Conservation (phyloP, 2,329 filamentous ascomycete species). For the Purpureocillium lavendulum region DNA sequence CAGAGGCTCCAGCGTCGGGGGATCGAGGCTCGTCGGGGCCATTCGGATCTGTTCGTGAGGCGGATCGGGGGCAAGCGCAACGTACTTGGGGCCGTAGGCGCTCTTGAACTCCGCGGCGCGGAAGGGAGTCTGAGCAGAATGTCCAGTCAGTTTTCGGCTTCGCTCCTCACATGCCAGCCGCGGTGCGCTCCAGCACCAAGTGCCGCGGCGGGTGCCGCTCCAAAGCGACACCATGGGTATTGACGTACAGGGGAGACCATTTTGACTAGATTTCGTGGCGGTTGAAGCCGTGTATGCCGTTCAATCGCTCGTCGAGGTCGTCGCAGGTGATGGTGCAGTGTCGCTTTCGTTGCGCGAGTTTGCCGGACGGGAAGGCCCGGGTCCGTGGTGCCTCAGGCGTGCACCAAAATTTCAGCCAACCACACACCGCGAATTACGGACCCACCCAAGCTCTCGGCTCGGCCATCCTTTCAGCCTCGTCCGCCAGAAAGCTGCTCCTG, state of each 20-base stretch:
- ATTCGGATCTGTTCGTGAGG: neutral
- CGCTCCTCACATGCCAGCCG: neutral
- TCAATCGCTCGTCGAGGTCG: slow-evolving; percentile 25
- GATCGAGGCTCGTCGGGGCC: neutral
- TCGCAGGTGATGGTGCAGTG: slow-evolving; percentile 8
- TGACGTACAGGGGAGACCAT: slow-evolving; percentile 32
- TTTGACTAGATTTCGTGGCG: slow-evolving; percentile 21
- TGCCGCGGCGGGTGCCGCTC: no score
- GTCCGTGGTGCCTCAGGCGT: slow-evolving; percentile 20
- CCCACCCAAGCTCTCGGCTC: slow-evolving; percentile 11
- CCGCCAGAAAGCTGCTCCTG: slow-evolving; percentile 1
- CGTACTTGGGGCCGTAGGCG: slow-evolving; percentile 58
- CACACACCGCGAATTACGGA: slow-evolving; percentile 4
- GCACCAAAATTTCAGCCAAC: slow-evolving; percentile 10
- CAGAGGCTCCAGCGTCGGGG: neutral
- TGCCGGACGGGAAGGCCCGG: slow-evolving; percentile 25
- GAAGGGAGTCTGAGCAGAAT: slow-evolving; percentile 33
- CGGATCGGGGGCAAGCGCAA: slow-evolving; percentile 4
- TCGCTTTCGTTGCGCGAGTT: slow-evolving; percentile 22
- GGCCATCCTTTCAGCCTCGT: slow-evolving; percentile 5
- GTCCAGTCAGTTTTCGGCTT: slow-evolving; percentile 21
- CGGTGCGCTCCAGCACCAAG: no score
- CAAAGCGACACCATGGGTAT: no score
- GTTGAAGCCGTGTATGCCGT: slow-evolving; percentile 19
- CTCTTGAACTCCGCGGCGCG: slow-evolving; percentile 47